Evolutionary conservation across 2,329 filamentous ascomycete genomes (phyloP).

Genomic region (Colletotrichum chlorophyti): DNA sequence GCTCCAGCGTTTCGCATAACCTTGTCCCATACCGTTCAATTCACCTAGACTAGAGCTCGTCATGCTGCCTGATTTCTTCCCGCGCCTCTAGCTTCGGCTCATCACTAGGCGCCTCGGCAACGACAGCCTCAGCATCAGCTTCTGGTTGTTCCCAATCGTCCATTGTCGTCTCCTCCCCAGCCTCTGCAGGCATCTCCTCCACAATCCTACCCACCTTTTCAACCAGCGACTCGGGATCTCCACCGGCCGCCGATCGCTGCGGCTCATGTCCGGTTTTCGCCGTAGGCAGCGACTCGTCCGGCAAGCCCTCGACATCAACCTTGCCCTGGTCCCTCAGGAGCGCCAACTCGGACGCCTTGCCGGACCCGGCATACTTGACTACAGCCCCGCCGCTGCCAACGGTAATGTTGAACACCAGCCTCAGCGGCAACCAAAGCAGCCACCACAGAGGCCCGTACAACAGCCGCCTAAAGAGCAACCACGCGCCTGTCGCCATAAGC

Average conservation of each 20-base stretch:
- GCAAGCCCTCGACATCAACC: conserved; percentile 42
- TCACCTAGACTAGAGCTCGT: conserved; percentile 17
- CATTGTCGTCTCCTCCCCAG: conserved; percentile 16
- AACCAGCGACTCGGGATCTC: conserved; percentile 48
- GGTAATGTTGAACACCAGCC: conserved; percentile 66
- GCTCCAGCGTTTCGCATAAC: no score
- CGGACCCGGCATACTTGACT: conserved; percentile 41
- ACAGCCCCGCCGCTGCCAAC: conserved; percentile 62
- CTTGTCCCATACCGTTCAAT: no score
- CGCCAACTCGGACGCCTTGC: conserved; percentile 27
- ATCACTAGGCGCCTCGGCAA: conserved; percentile 27
- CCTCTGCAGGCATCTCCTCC: conserved; percentile 33
- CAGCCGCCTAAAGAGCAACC: conserved; percentile 85
- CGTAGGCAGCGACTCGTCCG: conserved; percentile 55
- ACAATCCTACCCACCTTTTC: conserved; percentile 64
- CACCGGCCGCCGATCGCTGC: conserved; percentile 32
- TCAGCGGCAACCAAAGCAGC: conserved; percentile 84
- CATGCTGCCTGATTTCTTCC: conserved; percentile 22
- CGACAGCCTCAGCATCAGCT: conserved; percentile 32
- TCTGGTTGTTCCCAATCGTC: conserved; percentile 28
- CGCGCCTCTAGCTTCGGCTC: conserved; percentile 32
- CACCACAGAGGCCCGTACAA: conserved; percentile 92
- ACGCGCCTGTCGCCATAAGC: conserved; percentile 76
- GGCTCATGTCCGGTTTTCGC: conserved; percentile 49
- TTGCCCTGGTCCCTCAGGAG: conserved; percentile 36